Evolutionary conservation across 495 filamentous ascomycete species (phyloP), one percentile per base, ranked within the genome.

Genomic region (Xylaria venustula): DNA sequence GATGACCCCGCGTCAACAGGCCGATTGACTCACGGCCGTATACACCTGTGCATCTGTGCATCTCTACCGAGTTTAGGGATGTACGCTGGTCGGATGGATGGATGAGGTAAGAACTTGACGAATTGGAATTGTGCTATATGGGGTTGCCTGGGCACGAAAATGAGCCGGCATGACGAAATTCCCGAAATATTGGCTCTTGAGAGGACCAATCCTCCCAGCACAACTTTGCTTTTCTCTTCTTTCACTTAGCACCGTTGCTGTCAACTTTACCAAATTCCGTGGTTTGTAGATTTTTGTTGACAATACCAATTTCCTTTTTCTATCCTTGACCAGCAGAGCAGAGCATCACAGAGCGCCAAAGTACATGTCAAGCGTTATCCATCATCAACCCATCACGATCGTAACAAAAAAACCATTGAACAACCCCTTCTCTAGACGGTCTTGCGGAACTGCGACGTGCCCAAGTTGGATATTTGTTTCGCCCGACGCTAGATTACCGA

Each of bases 321-420:
- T 61, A 61, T 61, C 58, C 58, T 54, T 36, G 58, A 54, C 49
- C 42, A 46, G 41, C 58, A 54, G 58, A 47, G 22, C 49, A 46
- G n/a, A 54, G 30, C 41, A 25, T 23, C 45, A 41, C 58, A 46
- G 49, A 61, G 50, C 58, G 42, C 58, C 58, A 47, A 61, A 26
- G 28, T 54, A 47, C 30, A 54, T 46, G 26, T 47, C 40, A 36
- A 47, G 25, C 42, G 48, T 14, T 53, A 45, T 59, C 45, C 56
- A 47, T 42, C 37, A 36, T 59, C 34, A 46, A 50, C 45, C 45
- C 34, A 32, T 32, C 20, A 44, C 17, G 23, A 49, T 28, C 30
- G n/a, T 58, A 17, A 26, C 20, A 40, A 36, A 19, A n/a, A n/a
- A 37, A 54, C 41, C 42, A 28, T 37, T 47, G 54, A 28, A 58